A percentile compares a stretch with the other conserved stretches of the same genome.
phyloP scores from a whole-genome alignment of 2,329 filamentous ascomycete genomes.

The Pyrenophora seminiperda region DNA sequence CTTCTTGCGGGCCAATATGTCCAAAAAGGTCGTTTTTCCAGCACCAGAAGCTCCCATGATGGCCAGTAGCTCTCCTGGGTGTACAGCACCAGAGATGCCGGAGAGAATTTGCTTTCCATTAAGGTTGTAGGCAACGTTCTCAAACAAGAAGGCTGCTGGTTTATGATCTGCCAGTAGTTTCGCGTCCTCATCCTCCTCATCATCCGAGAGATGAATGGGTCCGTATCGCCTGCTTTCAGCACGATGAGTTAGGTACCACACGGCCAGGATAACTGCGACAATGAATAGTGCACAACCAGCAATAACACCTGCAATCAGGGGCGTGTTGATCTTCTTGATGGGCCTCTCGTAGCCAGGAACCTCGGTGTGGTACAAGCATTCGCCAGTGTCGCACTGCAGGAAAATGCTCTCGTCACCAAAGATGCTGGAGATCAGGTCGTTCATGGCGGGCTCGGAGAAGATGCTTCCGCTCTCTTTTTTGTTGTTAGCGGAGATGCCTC shows the following conservation, averaged over 20 bases:
- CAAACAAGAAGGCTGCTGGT: constrained; percentile 84
- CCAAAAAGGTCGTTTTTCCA: constrained; percentile 95
- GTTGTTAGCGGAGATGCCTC: constrained; percentile 64
- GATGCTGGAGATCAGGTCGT: constrained; percentile 82
- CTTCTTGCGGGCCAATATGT: constrained; percentile 95
- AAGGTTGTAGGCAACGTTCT: constrained; percentile 82
- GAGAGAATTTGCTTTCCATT: constrained; percentile 86
- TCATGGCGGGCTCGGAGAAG: constrained; percentile 92
- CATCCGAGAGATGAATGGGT: constrained; percentile 77
- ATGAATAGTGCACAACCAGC: constrained; percentile 84
- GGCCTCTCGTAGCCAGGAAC: constrained; percentile 88
- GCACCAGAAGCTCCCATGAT: constrained; percentile 99
- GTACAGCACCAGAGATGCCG: constrained; percentile 82
- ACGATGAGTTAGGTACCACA: constrained; percentile 88
- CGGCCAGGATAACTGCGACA: constrained; percentile 78
- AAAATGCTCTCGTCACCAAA: constrained; percentile 93
- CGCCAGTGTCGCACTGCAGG: constrained; percentile 80
- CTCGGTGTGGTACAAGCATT: constrained; percentile 91
- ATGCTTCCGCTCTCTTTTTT: constrained; percentile 72
- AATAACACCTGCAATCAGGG: constrained; percentile 91
- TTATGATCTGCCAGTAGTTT: constrained; percentile 92
- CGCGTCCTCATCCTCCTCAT: constrained; percentile 80
- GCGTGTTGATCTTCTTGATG: constrained; percentile 94
- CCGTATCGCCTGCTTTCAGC: constrained; percentile 66
- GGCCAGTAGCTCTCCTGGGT: constrained; percentile 91